phyloP scores from a whole-genome alignment of 192 early-diverging fungal genomes.

The Endogone sp. region DNA sequence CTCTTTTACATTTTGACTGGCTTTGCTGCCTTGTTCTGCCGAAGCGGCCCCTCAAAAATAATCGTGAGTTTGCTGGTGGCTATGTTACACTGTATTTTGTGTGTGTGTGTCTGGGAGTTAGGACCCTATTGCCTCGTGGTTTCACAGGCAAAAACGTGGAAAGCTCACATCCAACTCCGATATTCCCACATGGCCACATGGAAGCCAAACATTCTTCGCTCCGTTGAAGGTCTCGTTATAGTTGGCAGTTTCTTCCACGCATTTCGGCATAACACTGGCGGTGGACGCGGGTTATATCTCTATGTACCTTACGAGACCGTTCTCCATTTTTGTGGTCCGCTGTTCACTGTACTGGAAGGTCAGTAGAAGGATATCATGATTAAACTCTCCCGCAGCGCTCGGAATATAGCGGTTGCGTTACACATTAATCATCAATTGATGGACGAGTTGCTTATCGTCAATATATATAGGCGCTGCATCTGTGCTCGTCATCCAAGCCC shows the following conservation, averaged over 20 bases:
- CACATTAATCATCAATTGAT: no score
- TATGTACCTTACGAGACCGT: conserved; percentile 1
- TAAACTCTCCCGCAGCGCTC: neutral
- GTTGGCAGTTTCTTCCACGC: neutral
- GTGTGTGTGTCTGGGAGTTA: no score
- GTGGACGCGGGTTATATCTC: neutral
- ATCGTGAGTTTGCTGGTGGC: neutral
- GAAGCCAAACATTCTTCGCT: neutral
- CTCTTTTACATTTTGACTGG: neutral
- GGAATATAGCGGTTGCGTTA: no score
- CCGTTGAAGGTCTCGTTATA: neutral
- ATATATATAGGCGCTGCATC: neutral
- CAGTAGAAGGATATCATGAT: neutral
- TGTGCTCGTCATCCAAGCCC: neutral
- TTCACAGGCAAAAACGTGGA: no score
- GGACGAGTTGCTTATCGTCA: no score
- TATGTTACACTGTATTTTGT: neutral
- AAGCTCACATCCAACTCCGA: no score
- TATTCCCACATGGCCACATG: neutral
- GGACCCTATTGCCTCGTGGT: no score
- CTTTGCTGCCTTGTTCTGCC: neutral
- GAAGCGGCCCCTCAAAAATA: neutral
- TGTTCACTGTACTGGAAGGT: conserved; percentile 2
- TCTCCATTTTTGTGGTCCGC: neutral
- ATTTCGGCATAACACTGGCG: neutral